Conservation (phyloP, 2,329 filamentous ascomycete species). For the Pseudogymnoascus sp. region DNA sequence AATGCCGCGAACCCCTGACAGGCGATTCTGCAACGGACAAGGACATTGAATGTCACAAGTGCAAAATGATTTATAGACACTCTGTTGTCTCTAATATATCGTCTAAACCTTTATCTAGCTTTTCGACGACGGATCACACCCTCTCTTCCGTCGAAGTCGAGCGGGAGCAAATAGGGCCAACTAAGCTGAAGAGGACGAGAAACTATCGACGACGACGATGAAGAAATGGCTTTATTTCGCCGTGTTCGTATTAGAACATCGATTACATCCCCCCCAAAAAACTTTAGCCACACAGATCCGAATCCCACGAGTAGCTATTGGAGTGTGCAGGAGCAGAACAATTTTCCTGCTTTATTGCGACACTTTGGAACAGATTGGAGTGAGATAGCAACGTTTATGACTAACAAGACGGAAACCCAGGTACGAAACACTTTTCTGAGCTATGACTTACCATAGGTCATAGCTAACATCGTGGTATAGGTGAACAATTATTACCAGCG, state of each 20-base stretch:
- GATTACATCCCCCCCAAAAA: background rate
- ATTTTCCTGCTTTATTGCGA: slow-evolving; percentile 64
- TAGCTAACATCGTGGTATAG: slow-evolving; percentile 35
- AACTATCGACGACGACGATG: background rate
- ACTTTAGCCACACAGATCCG: no score
- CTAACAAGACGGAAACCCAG: slow-evolving; percentile 71
- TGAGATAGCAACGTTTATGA: slow-evolving; percentile 70
- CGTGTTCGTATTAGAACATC: slow-evolving; percentile 11
- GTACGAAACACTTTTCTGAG: slow-evolving; percentile 39
- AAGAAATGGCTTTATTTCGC: slow-evolving; percentile 10
- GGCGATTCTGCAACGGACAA: background rate
- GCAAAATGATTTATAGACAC: background rate
- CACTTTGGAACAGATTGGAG: slow-evolving; percentile 78
- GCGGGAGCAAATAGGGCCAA: background rate
- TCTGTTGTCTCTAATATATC: background rate
- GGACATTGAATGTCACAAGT: background rate
- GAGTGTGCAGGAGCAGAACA: slow-evolving; percentile 74
- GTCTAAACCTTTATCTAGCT: background rate
- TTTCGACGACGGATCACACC: background rate
- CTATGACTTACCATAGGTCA: slow-evolving; percentile 25
- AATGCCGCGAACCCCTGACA: background rate
- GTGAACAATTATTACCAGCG: slow-evolving; percentile 63
- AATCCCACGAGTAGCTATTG: slow-evolving; percentile 57
- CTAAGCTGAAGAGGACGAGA: background rate
- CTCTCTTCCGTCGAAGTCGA: background rate